phyloP scores from a whole-genome alignment of 768 basidiomycete genomes.

The Naganishia randhawae region DNA sequence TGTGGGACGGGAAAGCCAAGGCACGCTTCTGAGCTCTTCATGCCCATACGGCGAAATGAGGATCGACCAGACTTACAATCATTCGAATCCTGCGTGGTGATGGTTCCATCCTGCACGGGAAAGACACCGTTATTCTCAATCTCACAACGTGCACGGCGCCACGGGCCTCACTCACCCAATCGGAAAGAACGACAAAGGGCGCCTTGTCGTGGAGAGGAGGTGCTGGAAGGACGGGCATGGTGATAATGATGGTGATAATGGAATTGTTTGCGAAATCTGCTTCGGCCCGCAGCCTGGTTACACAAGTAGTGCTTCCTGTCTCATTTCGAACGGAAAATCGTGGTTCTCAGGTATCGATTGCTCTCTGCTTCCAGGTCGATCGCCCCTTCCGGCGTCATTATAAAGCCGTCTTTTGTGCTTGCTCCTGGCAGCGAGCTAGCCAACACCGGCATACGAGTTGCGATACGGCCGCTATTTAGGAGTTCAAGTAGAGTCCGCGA shows the following conservation, averaged over 20 bases:
- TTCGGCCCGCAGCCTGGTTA: not conserved
- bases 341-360: not conserved
- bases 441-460: no score
- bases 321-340: not conserved
- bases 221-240: conserved; percentile 61
- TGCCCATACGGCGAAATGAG: not conserved
- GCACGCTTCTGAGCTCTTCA: not conserved
- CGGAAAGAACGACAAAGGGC: conserved; percentile 78
- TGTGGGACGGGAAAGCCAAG: conserved; percentile 42
- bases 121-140: not conserved
- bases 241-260: not conserved
- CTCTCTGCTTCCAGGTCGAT: conserved; percentile 3
- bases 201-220: conserved; percentile 75
- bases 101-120: conserved; percentile 59
- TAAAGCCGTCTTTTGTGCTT: no score
- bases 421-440: no score
- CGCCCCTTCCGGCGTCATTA: not conserved
- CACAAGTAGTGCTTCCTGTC: not conserved
- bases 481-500: no score
- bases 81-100: conserved; percentile 87
- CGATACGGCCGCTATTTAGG: no score
- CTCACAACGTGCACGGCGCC: not conserved
- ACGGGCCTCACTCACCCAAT: conserved; percentile 64
- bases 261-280: no score
- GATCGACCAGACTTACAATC: conserved; percentile 61